Base-by-base conservation (phyloP, 352 stramenopile species). In the Pythium sukuiense region DNA sequence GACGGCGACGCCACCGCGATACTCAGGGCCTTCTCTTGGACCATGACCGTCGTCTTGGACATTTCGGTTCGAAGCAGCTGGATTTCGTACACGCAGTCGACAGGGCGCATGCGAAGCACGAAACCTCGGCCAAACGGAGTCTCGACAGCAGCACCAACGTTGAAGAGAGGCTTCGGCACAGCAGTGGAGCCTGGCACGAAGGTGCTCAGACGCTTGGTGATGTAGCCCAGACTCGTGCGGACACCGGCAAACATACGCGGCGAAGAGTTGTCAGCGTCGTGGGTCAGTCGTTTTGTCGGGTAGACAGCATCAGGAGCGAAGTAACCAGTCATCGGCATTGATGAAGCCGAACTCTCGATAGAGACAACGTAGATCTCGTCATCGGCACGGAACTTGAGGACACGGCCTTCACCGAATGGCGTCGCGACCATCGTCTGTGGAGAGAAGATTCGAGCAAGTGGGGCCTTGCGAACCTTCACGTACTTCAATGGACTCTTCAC, bases 201-300 rank as follows among this genome's bases (percentile, higher is more conserved):
- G 18, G 76, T 90, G 52, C 79, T 89, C 14, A 93, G 69, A 50
- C 88, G 88, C 62, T 92, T 91, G 4, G 85, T 93, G 54, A 93
- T 89, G 53, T 90, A 93, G 18, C 85, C 85, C 7, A 93, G 69
- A 29, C 85, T 74, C 0, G 82, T 91, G 12, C 85, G 83, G 18
- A 93, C 83, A 30, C 85, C 85, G 7, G 77, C 75, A 54, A 93
- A 89, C 76, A 89, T 92, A 30, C 83, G 80, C 7, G 85, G 85
- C 14, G 83, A 90, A 1, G 76, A 62, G 6, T 68, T 76, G 26
- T 77, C 71, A 11, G 75, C 35, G 9, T 79, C 73, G 1, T 69
- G 70, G 1, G 80, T 74, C 29, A 76, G 67, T 0, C 33, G 43
- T n/a, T 65, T 64, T 6, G 86, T 57, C 13, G 77, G 60, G 9